phyloP scores from a whole-genome alignment of 2,329 filamentous ascomycete species.

The Plenodomus lindquistii region DNA sequence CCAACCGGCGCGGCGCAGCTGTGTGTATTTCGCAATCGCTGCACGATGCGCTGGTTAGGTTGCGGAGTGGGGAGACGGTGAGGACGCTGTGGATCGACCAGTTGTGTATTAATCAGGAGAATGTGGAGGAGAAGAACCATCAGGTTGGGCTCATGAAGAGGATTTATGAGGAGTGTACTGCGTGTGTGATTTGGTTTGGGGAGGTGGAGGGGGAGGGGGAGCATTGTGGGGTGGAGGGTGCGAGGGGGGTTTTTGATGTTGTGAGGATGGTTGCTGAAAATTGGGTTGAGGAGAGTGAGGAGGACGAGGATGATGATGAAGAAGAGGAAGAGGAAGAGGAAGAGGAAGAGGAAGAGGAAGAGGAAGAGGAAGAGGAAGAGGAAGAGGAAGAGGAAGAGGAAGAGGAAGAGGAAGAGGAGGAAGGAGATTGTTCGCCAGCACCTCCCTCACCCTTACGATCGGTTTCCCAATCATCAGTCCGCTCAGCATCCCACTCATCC shows the following conservation, averaged over 20 bases:
- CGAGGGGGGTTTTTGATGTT: too few species aligned
- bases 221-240: too few species aligned
- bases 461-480: neutral
- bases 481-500: neutral
- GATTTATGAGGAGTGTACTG: neutral
- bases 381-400: neutral
- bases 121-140: neutral
- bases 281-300: neutral
- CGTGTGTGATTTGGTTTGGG: neutral
- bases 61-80: neutral
- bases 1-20: neutral
- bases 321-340: neutral
- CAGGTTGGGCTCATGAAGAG: neutral
- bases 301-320: neutral
- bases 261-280: too few species aligned
- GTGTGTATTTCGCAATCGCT: neutral
- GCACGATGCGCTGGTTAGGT: neutral
- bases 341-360: neutral
- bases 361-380: neutral
- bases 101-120: neutral
- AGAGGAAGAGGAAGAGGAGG: neutral
- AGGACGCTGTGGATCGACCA: neutral
- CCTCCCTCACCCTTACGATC: neutral
- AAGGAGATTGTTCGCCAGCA: too few species aligned
- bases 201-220: too few species aligned